Conservation (phyloP, 768 basidiomycete species). For the Thelephora aurantiotincta region DNA sequence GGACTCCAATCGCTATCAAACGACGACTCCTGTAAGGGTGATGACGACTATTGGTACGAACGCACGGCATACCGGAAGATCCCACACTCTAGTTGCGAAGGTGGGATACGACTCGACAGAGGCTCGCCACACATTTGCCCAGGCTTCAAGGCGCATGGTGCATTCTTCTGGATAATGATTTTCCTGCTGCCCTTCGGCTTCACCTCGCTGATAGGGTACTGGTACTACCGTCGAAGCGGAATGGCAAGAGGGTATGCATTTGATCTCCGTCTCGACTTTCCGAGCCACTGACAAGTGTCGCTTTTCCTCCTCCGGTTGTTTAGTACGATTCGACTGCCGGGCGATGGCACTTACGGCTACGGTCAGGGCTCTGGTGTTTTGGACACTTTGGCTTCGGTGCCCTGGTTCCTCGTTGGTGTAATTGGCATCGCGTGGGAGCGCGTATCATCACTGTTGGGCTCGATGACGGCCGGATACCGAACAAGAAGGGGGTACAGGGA, state of each 20-base stretch:
- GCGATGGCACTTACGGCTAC: constrained; percentile 27
- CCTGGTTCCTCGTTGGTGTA: constrained; percentile 79
- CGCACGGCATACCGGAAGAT: constrained; percentile 87
- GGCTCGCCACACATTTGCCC: constrained; percentile 71
- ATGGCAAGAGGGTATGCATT: constrained; percentile 54
- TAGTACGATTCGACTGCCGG: constrained; percentile 71
- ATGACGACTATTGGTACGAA: constrained; percentile 83
- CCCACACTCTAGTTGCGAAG: constrained; percentile 77
- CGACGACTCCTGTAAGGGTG: constrained; percentile 48
- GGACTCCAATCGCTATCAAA: constrained; percentile 48
- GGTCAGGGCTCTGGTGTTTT: constrained; percentile 33
- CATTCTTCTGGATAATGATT: constrained; percentile 76
- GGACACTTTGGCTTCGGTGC: constrained; percentile 73
- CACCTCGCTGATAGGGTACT: constrained; percentile 64
- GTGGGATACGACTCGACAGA: constrained; percentile 63
- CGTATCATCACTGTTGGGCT: constrained; percentile 33
- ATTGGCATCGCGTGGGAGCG: constrained; percentile 61
- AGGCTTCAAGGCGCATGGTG: constrained; percentile 57
- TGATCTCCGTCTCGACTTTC: not conserved
- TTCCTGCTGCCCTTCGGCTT: constrained; percentile 64
- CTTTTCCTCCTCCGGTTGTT: constrained; percentile 2
- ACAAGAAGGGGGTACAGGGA: constrained; percentile 51
- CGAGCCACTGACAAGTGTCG: not conserved
- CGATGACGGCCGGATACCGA: constrained; percentile 23
- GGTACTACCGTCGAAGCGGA: constrained; percentile 69